Evolutionary conservation across 805 yeast species (phyloP), one percentile per base, ranked within the genome.

Genomic region (Phaffomyces opuntiae): DNA sequence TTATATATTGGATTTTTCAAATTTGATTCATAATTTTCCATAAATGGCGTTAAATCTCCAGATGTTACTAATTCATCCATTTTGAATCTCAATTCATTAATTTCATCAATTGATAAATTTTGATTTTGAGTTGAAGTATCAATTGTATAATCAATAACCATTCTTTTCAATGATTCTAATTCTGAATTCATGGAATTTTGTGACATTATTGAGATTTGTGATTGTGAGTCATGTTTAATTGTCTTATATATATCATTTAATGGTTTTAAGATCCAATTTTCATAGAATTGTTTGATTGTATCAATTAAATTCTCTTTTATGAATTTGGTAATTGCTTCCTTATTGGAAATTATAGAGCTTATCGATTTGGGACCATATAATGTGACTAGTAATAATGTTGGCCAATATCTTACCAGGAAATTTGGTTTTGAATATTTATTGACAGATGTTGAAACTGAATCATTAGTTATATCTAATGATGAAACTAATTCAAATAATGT

Each of bases 211-310:
- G 96, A 84, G 38, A 89, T 77, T 48, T 81, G 77, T 1, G 83
- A 77, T 34, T 72, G 70, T 14, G 84, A 83, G 59, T 90, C 97
- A 62, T 87, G 93, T 43, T 93, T 73, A n/a, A 91, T 81, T 0
- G 95, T 88, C 40, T 78, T 73, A 52, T 87, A 66, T 51, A 91
- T 81, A 54, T 85, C 81, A 37, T 69, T 68, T 17, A 86, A 58
- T 1, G 98, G 99, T 39, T 75, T 74, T 36, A 87, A 67, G 4
- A 91, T 74, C 98, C 99, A 91, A 33, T 90, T 88, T 31, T 70
- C 64, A 70, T 81, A 75, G 54, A 90, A 83, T 5, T 91, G 87
- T 27, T 59, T 57, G 1, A 72, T 56, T 0, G 95, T 82, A n/a
- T 81, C 86, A 14, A 80, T 62, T 7, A 87, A 59, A 44, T 83